Base-by-base conservation (phyloP, 306 rosid species). In the Luffa aegyptiaca region DNA sequence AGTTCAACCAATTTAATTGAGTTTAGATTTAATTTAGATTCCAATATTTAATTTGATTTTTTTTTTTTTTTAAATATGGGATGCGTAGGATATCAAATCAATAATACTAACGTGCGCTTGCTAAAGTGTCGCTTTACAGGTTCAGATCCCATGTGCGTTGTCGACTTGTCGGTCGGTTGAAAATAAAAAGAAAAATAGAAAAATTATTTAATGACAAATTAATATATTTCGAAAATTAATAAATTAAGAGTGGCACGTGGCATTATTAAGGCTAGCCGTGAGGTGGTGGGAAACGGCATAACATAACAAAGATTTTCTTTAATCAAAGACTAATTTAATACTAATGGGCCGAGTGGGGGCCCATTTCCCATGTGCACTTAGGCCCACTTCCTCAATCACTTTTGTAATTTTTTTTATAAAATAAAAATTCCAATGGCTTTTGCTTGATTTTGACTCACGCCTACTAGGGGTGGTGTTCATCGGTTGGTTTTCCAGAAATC, bases 271-370 rank as follows among this genome's bases (percentile, higher is more conserved):
- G 9, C 7, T 11, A n/a, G 61, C 20, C 10, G 53, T 69, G 53
- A n/a, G 76, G 18, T 41, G 36, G 55, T 65, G 14, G 31, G 45
- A 63, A 35, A 1, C 20, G 11, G 10, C 70, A 65, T 31, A 70
- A 70, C 70, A 65, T 31, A 70, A 70, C 76, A 70, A 70, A 70
- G 76, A 70, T 70, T 66, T 63, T 3, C 3, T 70, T 70, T 20
- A n/a, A 69, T n/a, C 0, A n/a, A 70, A 70, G 37, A 70, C 76
- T 41, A 70, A 44, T 70, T 64, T 70, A 70, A 44, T 44, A 55
- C 8, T 41, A 45, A 70, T 70, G 76, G 76, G 76, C 76, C 20
- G 10, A 70, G 20, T 44, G 36, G 18, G 74, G 76, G 76, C n/a
- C 76, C 53, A 42, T 44, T 69, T 2, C 48, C 37, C 55, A 69